These are phyloP conservation scores for Escallonia herrerae DNA, from an alignment of 129 eudicot species.

Conservation along the genomic window DNA sequence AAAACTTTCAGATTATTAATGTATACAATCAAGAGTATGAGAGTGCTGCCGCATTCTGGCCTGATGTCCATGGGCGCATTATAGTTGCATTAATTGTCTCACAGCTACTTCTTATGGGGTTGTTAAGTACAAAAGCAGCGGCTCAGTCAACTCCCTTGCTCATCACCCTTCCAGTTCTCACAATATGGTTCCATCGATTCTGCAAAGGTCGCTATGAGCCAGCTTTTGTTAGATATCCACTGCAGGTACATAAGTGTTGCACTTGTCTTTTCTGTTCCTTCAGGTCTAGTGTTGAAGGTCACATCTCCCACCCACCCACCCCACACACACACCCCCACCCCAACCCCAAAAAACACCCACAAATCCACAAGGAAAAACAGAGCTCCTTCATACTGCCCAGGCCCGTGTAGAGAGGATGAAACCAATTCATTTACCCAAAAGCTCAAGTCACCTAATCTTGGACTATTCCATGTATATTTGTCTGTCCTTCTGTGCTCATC, in stretches of 20 bases:
- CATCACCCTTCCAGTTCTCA: conserved; percentile 57
- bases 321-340: no score
- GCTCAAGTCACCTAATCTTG: no score
- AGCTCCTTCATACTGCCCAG: no score
- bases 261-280: not conserved
- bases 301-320: no score
- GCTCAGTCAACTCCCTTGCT: conserved; percentile 57
- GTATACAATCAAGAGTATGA: conserved; percentile 80
- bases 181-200: conserved; percentile 56
- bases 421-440: no score
- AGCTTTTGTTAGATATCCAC: conserved; percentile 55
- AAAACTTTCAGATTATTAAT: conserved; percentile 52
- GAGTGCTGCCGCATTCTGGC: conserved; percentile 87
- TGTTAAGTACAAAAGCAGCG: conserved; percentile 62
- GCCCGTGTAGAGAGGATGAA: no score
- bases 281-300: no score
- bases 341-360: no score
- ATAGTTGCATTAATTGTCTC: conserved; percentile 55
- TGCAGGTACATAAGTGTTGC: conserved; percentile 40
- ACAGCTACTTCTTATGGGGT: conserved; percentile 65
- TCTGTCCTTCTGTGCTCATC: no score
- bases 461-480: no score
- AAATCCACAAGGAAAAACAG: no score
- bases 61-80: conserved; percentile 75
- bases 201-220: conserved; percentile 82